Base-by-base conservation (phyloP, 1,284 basidiomycete species). In the Ustilago trichophora region DNA sequence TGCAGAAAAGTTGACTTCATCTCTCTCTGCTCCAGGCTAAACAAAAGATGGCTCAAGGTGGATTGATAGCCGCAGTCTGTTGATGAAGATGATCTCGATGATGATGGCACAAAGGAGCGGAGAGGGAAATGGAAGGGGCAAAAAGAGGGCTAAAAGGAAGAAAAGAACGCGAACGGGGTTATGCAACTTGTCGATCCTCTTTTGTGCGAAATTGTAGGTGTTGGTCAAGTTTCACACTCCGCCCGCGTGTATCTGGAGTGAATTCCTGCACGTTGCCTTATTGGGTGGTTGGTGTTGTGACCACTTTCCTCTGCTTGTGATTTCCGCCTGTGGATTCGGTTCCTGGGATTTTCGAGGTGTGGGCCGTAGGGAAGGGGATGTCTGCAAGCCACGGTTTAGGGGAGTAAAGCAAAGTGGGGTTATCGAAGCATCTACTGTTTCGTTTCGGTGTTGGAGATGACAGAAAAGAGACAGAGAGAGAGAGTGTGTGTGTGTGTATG, bases 141-240 rank as follows among this genome's bases (percentile, higher is more conserved):
- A 13, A 29, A 40, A n/a, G n/a, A n/a, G 16, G 38, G 8, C n/a
- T 8, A 22, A 13, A 37, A 24, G 15, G n/a, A 7, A 3, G 22
- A 34, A 11, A 16, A 24, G 13, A 6, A 24, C 18, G 25, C 5
- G 15, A 33, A 7, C 1, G 13, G 24, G 43, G 15, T 10, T 25
- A 45, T 45, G 43, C 43, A 45, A 33, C 8, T 8, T 22, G 43
- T 34, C 31, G 43, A 45, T 45, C 43, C n/a, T n/a, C n/a, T n/a
- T n/a, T n/a, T n/a, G n/a, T n/a, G n/a, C n/a, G n/a, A n/a, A n/a
- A n/a, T n/a, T n/a, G 38, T 41, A 27, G 43, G 31, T 45, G 32
- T 45, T 45, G 43, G 19, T 32, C 13, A 9, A 5, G 12, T 12
- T 32, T 31, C 15, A 6, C 2, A 27, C 43, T 45, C 43, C 32